These are phyloP conservation scores for Ogataea ramenticola DNA, from an alignment of 805 yeast genomes.

Conservation along the genomic window DNA sequence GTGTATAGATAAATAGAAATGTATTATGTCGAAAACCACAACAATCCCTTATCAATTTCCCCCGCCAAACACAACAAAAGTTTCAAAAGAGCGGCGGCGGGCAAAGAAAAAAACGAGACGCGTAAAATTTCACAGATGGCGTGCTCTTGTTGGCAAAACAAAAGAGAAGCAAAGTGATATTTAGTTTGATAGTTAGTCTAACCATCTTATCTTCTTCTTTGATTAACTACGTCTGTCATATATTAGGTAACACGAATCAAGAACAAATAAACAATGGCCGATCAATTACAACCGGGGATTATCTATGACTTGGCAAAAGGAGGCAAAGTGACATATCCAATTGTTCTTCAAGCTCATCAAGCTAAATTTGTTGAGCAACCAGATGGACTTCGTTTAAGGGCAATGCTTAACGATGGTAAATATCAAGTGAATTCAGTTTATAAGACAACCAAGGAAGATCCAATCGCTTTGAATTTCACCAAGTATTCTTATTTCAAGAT, in stretches of 20 bases:
- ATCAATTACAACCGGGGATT: neutral
- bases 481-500: constrained; percentile 18
- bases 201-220: no score
- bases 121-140: neutral
- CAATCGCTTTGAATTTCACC: constrained; percentile 21
- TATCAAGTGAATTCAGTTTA: constrained; percentile 44
- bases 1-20: neutral
- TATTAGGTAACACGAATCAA: no score
- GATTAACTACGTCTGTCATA: no score
- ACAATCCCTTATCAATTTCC: neutral
- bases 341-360: constrained; percentile 22
- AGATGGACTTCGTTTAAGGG: constrained; percentile 33
- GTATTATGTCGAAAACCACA: neutral
- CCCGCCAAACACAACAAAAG: no score
- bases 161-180: no score
- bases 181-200: no score
- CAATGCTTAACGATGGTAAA: constrained; percentile 46
- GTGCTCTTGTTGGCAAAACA: neutral
- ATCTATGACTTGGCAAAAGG: neutral
- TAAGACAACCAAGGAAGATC: constrained; percentile 30
- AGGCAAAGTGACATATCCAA: neutral
- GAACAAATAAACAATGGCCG: neutral
- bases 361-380: constrained; percentile 18
- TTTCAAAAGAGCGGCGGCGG: no score
- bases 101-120: neutral